A percentile compares a stretch with the other conserved stretches of the same genome.
Conservation (phyloP, 139 green algal genomes). For the Picochlorum sp. region DNA sequence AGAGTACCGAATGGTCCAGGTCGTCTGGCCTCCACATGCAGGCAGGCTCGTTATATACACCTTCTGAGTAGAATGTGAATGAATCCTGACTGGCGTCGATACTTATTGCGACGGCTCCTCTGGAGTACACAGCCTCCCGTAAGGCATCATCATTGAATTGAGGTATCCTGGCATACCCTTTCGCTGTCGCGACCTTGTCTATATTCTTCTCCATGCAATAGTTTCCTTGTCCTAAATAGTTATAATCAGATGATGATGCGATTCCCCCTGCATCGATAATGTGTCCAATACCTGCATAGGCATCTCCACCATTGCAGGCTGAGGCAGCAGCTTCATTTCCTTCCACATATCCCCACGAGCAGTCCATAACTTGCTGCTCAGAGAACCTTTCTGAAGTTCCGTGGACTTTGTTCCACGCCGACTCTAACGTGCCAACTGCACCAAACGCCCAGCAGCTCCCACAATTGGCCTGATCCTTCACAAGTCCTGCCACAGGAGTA, state of each 20-base stretch:
- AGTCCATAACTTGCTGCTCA: slow-evolving; percentile 75
- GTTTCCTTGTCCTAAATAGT: slow-evolving; percentile 33
- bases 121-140: slow-evolving; percentile 38
- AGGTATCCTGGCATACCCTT: slow-evolving; percentile 39
- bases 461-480: slow-evolving; percentile 69
- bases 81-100: slow-evolving; percentile 50
- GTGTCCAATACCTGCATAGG: slow-evolving; percentile 18
- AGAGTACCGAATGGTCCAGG: slow-evolving; percentile 65
- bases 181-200: slow-evolving; percentile 12
- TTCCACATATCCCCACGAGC: slow-evolving; percentile 35
- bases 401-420: slow-evolving; percentile 47
- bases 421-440: slow-evolving; percentile 50
- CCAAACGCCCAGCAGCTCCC: slow-evolving; percentile 50
- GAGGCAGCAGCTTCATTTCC: slow-evolving; percentile 11
- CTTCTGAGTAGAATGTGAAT: slow-evolving; percentile 54
- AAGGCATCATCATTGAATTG: slow-evolving; percentile 37
- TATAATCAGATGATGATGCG: slow-evolving; percentile 23
- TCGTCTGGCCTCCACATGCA: slow-evolving; percentile 42
- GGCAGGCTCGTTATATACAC: slow-evolving; percentile 25
- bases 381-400: slow-evolving; percentile 44
- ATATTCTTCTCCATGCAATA: slow-evolving; percentile 29
- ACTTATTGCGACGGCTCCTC: slow-evolving; percentile 29
- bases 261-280: slow-evolving; percentile 24
- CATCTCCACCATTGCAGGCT: slow-evolving; percentile 38
- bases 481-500: slow-evolving; percentile 37